Percentiles rank a stretch among this genome's conserved stretches.
Evolutionary conservation across 2,329 filamentous ascomycete species (phyloP).

Genomic region (Colletotrichum abscissum): DNA sequence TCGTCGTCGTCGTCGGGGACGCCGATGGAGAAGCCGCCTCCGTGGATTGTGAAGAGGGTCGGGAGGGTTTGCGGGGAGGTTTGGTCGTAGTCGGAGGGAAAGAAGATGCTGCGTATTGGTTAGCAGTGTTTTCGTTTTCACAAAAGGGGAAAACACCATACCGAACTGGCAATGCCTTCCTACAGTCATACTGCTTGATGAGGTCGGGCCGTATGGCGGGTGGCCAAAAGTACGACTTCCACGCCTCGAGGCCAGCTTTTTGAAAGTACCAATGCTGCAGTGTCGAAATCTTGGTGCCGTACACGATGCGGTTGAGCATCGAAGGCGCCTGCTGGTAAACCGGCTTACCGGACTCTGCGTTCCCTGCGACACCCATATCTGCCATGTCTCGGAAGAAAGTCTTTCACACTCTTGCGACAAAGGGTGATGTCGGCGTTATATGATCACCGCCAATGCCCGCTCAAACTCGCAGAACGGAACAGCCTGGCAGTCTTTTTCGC

Average conservation of each 20-base stretch:
- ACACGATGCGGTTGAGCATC: conserved; percentile 27
- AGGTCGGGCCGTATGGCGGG: conserved; percentile 28
- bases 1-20: conserved; percentile 55
- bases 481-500: not conserved
- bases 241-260: conserved; percentile 24
- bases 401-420: not conserved
- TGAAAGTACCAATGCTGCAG: conserved; percentile 32
- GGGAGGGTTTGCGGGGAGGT: conserved; percentile 47
- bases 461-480: not conserved
- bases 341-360: not conserved
- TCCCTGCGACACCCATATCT: not conserved
- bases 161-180: conserved; percentile 33
- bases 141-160: not conserved
- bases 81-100: conserved; percentile 48
- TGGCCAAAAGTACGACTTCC: conserved; percentile 28
- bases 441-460: not conserved
- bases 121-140: not conserved
- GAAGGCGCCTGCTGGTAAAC: conserved; percentile 12
- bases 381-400: not conserved
- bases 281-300: conserved; percentile 29
- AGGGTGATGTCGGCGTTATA: not conserved
- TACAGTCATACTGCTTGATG: conserved; percentile 36
- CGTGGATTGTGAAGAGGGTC: conserved; percentile 62
- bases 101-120: conserved; percentile 48
- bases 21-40: conserved; percentile 61